A percentile compares a stretch with the other conserved stretches of the same genome.
Conservation (phyloP, 2,329 filamentous ascomycete genomes). For the Xylaria polymorpha region DNA sequence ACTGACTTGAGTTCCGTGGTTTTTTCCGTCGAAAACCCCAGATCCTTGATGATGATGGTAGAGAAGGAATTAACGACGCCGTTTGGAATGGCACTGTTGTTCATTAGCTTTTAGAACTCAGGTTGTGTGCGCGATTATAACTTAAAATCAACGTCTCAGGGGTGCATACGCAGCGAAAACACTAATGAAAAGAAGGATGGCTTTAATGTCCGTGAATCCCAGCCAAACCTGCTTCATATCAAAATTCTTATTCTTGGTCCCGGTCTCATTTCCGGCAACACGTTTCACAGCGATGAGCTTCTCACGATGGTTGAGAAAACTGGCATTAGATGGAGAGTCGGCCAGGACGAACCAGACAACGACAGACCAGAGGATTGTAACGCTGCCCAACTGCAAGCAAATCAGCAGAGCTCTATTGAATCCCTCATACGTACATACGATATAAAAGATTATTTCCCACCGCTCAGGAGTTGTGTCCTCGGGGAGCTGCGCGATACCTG, state of each 20-base stretch:
- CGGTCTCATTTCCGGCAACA: slow-evolving; percentile 50
- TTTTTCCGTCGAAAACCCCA: slow-evolving; percentile 51
- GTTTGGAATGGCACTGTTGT: slow-evolving; percentile 45
- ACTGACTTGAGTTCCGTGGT: slow-evolving; percentile 53
- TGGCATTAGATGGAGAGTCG: slow-evolving; percentile 49
- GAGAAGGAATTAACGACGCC: slow-evolving; percentile 53
- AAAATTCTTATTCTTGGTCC: slow-evolving; percentile 52
- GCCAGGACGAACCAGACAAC: slow-evolving; percentile 50
- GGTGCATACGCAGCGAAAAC: slow-evolving; percentile 36
- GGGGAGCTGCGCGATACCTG: slow-evolving; percentile 49
- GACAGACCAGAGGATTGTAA: slow-evolving; percentile 50
- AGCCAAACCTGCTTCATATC: slow-evolving; percentile 46
- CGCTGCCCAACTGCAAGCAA: slow-evolving; percentile 46
- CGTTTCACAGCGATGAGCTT: slow-evolving; percentile 49
- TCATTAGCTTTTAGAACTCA: neutral
- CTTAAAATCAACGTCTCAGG: no score
- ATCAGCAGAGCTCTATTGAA: neutral
- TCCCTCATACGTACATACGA: slow-evolving; percentile 32
- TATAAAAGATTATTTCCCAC: slow-evolving; percentile 52
- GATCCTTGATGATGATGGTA: slow-evolving; percentile 51
- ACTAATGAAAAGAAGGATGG: slow-evolving; percentile 45
- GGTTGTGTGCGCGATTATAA: neutral
- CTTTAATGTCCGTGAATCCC: slow-evolving; percentile 50
- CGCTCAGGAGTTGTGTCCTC: slow-evolving; percentile 44
- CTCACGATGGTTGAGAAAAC: slow-evolving; percentile 49